Evolutionary conservation across 805 yeast genomes (phyloP).

Genomic region (Aciculoconidium aculeatum): DNA sequence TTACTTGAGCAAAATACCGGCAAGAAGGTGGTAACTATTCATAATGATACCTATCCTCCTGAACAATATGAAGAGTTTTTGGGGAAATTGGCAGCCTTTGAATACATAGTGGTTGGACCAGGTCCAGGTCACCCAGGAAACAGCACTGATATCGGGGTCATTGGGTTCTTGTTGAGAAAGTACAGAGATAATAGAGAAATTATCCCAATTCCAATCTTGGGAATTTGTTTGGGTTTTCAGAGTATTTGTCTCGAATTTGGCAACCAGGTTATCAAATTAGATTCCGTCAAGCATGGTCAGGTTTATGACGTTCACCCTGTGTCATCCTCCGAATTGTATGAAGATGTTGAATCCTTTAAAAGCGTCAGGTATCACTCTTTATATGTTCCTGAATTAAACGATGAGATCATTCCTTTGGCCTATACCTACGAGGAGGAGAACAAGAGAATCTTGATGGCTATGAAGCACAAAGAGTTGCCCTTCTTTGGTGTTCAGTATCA

Average conservation of each 20-base stretch:
- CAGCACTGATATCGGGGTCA: slow-evolving; percentile 64
- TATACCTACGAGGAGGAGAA: slow-evolving; percentile 41
- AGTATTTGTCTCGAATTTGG: slow-evolving; percentile 64
- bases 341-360: slow-evolving; percentile 38
- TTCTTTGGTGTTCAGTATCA: slow-evolving; percentile 95
- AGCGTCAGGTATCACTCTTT: slow-evolving; percentile 90
- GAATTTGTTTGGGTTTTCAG: slow-evolving; percentile 93
- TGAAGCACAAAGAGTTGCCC: slow-evolving; percentile 51
- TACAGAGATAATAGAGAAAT: slow-evolving; percentile 9
- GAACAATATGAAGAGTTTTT: slow-evolving; percentile 31
- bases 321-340: slow-evolving; percentile 20
- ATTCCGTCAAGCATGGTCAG: slow-evolving; percentile 79
- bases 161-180: slow-evolving; percentile 48
- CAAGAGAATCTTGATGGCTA: slow-evolving; percentile 68
- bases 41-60: slow-evolving; percentile 49
- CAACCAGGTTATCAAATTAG: slow-evolving; percentile 45
- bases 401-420: slow-evolving; percentile 53
- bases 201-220: slow-evolving; percentile 58
- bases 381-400: slow-evolving; percentile 38
- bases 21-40: slow-evolving; percentile 49
- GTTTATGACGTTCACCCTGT: slow-evolving; percentile 49
- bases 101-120: slow-evolving; percentile 85
- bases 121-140: slow-evolving; percentile 90
- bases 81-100: slow-evolving; percentile 43
- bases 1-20: slow-evolving; percentile 52